Conservation (phyloP, 2,329 filamentous ascomycete species). For the Pseudogymnoascus verrucosus region DNA sequence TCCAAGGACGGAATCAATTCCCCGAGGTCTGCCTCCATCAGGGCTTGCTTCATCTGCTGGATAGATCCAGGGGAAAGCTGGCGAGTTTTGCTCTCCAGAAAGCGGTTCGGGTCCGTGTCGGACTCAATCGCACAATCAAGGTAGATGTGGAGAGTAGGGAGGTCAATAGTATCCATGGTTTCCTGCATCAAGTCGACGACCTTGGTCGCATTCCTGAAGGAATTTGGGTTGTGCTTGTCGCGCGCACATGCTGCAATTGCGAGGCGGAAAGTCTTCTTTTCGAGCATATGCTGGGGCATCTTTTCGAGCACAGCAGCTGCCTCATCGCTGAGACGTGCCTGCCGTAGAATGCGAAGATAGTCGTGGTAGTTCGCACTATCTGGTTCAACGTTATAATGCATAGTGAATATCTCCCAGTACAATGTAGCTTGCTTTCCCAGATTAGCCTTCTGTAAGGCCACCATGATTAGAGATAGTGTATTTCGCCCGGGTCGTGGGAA, state of each 20-base stretch:
- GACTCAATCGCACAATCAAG: conserved; percentile 46
- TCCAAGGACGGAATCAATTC: neutral
- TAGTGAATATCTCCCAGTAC: conserved; percentile 72
- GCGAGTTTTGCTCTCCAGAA: conserved; percentile 22
- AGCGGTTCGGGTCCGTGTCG: conserved; percentile 29
- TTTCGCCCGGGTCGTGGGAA: conserved; percentile 44
- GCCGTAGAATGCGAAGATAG: conserved; percentile 59
- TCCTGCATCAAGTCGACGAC: conserved; percentile 58
- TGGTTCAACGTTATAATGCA: conserved; percentile 53
- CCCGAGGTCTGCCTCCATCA: neutral
- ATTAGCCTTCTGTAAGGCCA: conserved; percentile 52
- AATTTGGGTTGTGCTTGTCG: conserved; percentile 68
- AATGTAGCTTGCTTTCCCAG: conserved; percentile 53
- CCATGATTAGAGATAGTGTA: conserved; percentile 61
- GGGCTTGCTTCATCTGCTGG: neutral
- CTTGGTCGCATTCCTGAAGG: conserved; percentile 54
- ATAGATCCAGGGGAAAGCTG: neutral
- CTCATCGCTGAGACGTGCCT: conserved; percentile 56
- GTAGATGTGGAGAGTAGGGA: conserved; percentile 45
- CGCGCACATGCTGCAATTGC: conserved; percentile 67
- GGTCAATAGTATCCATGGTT: conserved; percentile 39
- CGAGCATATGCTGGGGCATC: conserved; percentile 40
- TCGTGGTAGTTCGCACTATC: conserved; percentile 63
- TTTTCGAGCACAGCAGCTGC: conserved; percentile 50
- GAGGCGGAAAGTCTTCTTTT: conserved; percentile 54